Conservation (phyloP, 192 early-diverging fungal species). For the Entomortierella parvispora region DNA sequence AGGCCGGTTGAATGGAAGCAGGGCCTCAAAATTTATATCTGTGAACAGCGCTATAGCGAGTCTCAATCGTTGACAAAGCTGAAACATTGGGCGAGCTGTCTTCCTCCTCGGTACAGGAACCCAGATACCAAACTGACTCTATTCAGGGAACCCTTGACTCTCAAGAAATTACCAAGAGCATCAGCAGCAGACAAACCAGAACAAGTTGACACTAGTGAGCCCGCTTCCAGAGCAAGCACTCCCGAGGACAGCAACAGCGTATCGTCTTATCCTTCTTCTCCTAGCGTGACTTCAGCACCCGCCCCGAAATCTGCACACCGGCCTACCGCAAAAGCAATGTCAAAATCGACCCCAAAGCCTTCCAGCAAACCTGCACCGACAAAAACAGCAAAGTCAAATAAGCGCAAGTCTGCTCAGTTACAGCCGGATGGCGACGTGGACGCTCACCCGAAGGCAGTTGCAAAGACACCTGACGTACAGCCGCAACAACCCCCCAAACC, state of each 20-base stretch:
- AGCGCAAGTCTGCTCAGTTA: slow-evolving; percentile 35
- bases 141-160: slow-evolving; percentile 2
- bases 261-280: not conserved
- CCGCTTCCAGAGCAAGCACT: slow-evolving; percentile 3
- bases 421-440: not conserved
- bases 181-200: slow-evolving; percentile 1
- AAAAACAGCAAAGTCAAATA: slow-evolving; percentile 16
- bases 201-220: not conserved
- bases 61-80: slow-evolving; percentile 5
- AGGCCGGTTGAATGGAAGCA: slow-evolving; percentile 10
- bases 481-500: not conserved
- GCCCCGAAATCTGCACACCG: slow-evolving; percentile 1
- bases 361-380: not conserved
- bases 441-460: not conserved
- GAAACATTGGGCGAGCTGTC: slow-evolving; percentile 9
- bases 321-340: not conserved
- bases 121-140: not conserved
- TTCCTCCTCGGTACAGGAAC: not conserved
- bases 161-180: slow-evolving; percentile 14
- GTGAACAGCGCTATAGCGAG: slow-evolving; percentile 23
- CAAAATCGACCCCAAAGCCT: not conserved
- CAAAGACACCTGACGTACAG: not conserved
- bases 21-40: slow-evolving; percentile 15
- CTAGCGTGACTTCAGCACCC: not conserved
- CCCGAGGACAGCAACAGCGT: slow-evolving; percentile 3